Conservation (phyloP, 148 eudicot species). For the Diospyros kaki region DNA sequence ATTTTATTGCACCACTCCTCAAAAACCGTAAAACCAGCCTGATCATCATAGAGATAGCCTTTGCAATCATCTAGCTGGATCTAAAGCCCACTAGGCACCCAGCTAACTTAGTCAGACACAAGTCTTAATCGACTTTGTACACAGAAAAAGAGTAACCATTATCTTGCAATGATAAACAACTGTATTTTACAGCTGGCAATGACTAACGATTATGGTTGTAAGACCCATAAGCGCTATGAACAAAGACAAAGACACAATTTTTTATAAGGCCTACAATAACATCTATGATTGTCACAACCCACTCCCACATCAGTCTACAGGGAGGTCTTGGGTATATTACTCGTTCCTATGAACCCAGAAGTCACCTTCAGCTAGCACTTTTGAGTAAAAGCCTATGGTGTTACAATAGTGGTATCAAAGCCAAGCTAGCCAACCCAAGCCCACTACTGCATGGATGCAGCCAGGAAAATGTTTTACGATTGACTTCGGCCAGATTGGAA, state of each 20-base stretch:
- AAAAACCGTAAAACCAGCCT: background rate
- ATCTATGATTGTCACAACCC: too few relatives aligned
- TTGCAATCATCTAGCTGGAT: background rate
- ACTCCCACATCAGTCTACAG: too few relatives aligned
- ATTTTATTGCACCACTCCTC: background rate
- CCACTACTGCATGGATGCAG: too few relatives aligned
- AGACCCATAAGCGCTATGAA: too few relatives aligned
- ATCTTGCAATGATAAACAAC: background rate
- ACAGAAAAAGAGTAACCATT: background rate
- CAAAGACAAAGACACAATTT: too few relatives aligned
- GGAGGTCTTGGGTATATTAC: too few relatives aligned
- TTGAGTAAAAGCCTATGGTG: too few relatives aligned
- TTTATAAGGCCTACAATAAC: too few relatives aligned
- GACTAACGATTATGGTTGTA: background rate
- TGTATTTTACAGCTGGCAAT: background rate
- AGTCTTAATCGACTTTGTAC: background rate
- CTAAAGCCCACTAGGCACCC: background rate
- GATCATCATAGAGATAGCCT: background rate
- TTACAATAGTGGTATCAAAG: background rate
- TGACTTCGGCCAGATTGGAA: too few relatives aligned
- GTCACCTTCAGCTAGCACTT: too few relatives aligned
- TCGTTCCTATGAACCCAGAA: too few relatives aligned
- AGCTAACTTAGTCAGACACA: background rate
- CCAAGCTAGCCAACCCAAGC: background rate
- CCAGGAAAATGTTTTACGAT: too few relatives aligned